Conservation (phyloP, 2,329 filamentous ascomycete genomes). For the Septoria petroselini region DNA sequence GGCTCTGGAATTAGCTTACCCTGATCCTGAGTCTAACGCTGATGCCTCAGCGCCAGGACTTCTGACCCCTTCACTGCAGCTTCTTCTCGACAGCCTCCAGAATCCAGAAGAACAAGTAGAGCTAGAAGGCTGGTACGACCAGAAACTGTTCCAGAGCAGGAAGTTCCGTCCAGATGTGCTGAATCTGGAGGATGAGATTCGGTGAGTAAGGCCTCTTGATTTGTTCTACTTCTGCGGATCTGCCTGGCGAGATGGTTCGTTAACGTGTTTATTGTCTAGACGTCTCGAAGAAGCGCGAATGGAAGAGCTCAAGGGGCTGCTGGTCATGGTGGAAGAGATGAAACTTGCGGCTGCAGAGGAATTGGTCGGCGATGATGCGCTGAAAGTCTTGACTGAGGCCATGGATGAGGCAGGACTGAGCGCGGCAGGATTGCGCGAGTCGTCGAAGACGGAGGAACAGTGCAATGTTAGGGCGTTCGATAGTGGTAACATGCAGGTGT, state of each 20-base stretch:
- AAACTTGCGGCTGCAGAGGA: conserved; percentile 13
- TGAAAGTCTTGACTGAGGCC: conserved; percentile 13
- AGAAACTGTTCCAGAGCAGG: conserved; percentile 14
- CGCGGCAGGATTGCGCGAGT: neutral
- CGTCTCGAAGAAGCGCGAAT: conserved; percentile 17
- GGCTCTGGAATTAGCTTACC: conserved; percentile 15
- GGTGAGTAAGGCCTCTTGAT: no score
- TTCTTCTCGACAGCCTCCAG: conserved; percentile 8
- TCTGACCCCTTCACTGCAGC: neutral
- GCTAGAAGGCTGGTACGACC: conserved; percentile 9
- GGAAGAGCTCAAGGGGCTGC: conserved; percentile 16
- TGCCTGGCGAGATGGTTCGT: no score
- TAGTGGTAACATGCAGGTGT: no score
- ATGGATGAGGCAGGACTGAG: conserved; percentile 20
- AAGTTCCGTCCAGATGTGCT: conserved; percentile 10
- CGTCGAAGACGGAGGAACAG: no score
- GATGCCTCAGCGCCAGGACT: neutral
- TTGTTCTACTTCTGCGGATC: no score
- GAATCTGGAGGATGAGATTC: conserved; percentile 14
- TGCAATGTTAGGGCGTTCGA: no score
- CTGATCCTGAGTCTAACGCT: neutral
- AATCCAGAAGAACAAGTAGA: conserved; percentile 5
- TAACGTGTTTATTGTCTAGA: neutral
- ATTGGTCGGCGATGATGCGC: conserved; percentile 7
- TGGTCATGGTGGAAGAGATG: conserved; percentile 15